A percentile compares a stretch with the other conserved stretches of the same genome.
Evolutionary conservation across 768 basidiomycete genomes (phyloP).

Genomic region (Lanmaoa pseudosensibilis): DNA sequence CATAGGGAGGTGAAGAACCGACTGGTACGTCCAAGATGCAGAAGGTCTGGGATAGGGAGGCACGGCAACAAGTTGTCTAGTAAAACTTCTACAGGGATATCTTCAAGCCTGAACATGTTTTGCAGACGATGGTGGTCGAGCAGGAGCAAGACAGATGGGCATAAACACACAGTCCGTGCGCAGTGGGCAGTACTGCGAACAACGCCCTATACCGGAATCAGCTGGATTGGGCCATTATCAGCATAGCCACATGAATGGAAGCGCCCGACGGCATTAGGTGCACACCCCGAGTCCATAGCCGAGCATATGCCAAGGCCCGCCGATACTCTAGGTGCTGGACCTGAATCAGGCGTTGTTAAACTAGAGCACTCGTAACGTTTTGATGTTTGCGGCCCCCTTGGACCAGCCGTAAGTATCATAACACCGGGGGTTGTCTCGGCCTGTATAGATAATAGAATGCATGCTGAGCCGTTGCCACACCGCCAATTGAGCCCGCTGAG

Average conservation of each 20-base stretch:
- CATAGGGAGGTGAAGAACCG: constrained; percentile 60
- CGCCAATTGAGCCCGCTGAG: not conserved
- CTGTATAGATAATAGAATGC: not conserved
- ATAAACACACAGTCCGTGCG: constrained; percentile 4
- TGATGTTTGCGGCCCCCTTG: not conserved
- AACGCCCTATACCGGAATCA: constrained; percentile 10
- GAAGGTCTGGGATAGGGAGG: constrained; percentile 54
- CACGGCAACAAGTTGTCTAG: constrained; percentile 68
- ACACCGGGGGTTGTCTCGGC: not conserved
- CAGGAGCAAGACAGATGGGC: not conserved
- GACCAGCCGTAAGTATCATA: not conserved
- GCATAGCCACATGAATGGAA: constrained; percentile 24
- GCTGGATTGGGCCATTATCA: constrained; percentile 16
- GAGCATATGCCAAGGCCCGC: not conserved
- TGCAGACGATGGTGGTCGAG: not conserved
- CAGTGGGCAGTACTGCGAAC: constrained; percentile 1
- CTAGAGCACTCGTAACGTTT: not conserved
- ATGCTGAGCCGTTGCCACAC: not conserved
- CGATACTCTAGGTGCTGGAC: not conserved
- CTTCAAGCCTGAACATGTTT: constrained; percentile 42
- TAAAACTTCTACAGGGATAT: constrained; percentile 75
- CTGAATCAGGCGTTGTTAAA: not conserved
- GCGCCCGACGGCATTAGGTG: not conserved
- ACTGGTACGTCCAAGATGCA: constrained; percentile 59
- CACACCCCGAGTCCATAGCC: not conserved